A percentile compares a stretch with the other conserved stretches of the same genome.
Evolutionary conservation across 1,139 yeast species (phyloP).

Genomic region (Magnusiomyces paraingens): DNA sequence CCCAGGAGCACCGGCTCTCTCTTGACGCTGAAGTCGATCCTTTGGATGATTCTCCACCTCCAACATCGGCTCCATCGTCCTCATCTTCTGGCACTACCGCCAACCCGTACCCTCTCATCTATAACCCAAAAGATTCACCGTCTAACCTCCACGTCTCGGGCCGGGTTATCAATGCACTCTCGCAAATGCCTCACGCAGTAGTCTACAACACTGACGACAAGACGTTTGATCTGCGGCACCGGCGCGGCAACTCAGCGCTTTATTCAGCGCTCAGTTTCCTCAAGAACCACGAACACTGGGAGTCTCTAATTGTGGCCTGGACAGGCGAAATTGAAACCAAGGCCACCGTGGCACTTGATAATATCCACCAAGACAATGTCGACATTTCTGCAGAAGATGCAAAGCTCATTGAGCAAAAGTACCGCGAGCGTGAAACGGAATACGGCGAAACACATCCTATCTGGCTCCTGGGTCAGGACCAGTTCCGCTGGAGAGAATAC

Average conservation of each 20-base stretch:
- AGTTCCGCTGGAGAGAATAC: slow-evolving; percentile 71
- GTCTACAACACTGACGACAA: slow-evolving; percentile 18
- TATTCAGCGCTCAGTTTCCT: slow-evolving; percentile 67
- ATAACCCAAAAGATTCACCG: slow-evolving; percentile 20
- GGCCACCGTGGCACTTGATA: slow-evolving; percentile 16
- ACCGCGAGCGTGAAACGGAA: slow-evolving; percentile 24
- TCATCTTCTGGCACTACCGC: not conserved
- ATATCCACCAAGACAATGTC: slow-evolving; percentile 11
- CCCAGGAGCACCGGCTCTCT: slow-evolving; percentile 3
- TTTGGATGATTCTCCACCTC: not conserved
- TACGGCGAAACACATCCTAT: slow-evolving; percentile 57
- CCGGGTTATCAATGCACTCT: slow-evolving; percentile 60
- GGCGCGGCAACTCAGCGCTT: slow-evolving; percentile 81
- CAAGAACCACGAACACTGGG: slow-evolving; percentile 54
- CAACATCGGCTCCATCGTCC: not conserved
- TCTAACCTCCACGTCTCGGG: slow-evolving; percentile 44
- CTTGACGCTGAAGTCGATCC: not conserved
- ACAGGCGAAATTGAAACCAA: slow-evolving; percentile 61
- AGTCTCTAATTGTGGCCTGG: slow-evolving; percentile 88
- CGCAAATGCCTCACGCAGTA: slow-evolving; percentile 61
- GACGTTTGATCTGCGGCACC: slow-evolving; percentile 28
- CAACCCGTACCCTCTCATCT: slow-evolving; percentile 10
- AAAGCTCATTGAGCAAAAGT: slow-evolving; percentile 13
- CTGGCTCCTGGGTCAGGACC: slow-evolving; percentile 67
- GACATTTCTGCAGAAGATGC: slow-evolving; percentile 17